A percentile compares a stretch with the other conserved stretches of the same genome.
Evolutionary conservation across 2,329 filamentous ascomycete species (phyloP).

Genomic region (Calonectria honghensis): DNA sequence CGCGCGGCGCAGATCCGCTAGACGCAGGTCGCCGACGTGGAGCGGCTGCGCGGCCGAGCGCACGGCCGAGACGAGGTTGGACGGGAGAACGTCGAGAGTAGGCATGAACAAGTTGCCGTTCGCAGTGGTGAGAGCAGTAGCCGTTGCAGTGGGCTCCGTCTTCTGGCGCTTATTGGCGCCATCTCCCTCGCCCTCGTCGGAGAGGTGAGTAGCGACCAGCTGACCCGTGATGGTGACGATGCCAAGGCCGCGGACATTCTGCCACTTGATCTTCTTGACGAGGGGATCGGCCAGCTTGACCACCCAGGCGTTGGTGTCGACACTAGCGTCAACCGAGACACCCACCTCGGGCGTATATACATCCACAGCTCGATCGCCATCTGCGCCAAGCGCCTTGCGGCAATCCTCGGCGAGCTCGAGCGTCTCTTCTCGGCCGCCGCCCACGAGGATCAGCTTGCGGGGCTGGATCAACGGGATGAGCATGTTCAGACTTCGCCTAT

Average conservation of each 20-base stretch:
- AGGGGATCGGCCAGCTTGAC: conserved; percentile 91
- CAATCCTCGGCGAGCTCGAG: conserved; percentile 86
- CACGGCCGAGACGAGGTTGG: conserved; percentile 80
- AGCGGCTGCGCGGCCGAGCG: conserved; percentile 89
- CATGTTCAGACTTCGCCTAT: conserved; percentile 95
- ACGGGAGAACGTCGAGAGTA: conserved; percentile 73
- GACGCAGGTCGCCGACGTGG: conserved; percentile 93
- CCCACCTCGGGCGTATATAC: conserved; percentile 90
- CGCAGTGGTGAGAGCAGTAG: conserved; percentile 52
- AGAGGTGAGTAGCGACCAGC: conserved; percentile 66
- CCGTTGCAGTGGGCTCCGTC: conserved; percentile 60
- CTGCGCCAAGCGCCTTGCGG: conserved; percentile 75
- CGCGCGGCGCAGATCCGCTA: conserved; percentile 89
- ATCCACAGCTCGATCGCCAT: conserved; percentile 73
- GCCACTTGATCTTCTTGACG: conserved; percentile 93
- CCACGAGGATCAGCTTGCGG: conserved; percentile 94
- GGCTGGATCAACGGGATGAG: conserved; percentile 95
- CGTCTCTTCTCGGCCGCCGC: conserved; percentile 87
- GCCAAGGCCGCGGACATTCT: conserved; percentile 90
- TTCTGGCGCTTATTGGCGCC: conserved; percentile 70
- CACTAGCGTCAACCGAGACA: conserved; percentile 87
- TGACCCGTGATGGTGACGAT: conserved; percentile 94
- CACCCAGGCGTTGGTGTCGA: conserved; percentile 98
- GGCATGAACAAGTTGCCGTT: conserved; percentile 62
- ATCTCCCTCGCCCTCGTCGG: conserved; percentile 69